Percentiles rank a stretch among this genome's conserved stretches.
These are phyloP conservation scores for Pisolithus marmoratus DNA, from an alignment of 768 basidiomycete genomes.

Conservation along the genomic window DNA sequence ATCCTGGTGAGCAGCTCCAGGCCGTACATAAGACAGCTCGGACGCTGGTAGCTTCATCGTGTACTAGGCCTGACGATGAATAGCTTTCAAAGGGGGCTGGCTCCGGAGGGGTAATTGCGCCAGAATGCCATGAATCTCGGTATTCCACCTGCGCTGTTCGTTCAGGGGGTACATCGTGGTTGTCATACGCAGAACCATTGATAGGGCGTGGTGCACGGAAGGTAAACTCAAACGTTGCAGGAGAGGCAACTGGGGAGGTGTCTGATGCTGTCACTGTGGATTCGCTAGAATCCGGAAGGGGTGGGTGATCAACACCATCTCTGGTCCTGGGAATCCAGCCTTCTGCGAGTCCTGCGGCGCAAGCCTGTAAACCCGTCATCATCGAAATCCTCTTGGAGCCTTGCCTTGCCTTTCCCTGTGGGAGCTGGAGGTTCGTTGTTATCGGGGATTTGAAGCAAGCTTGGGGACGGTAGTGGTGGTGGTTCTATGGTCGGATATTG, in stretches of 20 bases:
- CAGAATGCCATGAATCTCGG: background rate
- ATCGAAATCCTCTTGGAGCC: conserved; percentile 2
- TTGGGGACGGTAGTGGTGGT: conserved; percentile 1
- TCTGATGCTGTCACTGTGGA: background rate
- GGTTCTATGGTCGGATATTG: conserved; percentile 10
- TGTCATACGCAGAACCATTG: background rate
- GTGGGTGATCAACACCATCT: background rate
- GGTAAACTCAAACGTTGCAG: conserved; percentile 9
- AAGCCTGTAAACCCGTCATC: background rate
- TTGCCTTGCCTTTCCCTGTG: conserved; percentile 23
- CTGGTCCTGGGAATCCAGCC: conserved; percentile 11
- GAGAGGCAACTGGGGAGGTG: background rate
- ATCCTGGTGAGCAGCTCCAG: too few relatives aligned
- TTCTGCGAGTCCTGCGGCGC: conserved; percentile 16
- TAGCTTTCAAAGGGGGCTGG: conserved; percentile 7
- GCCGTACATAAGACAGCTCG: too few relatives aligned
- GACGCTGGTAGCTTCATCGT: too few relatives aligned
- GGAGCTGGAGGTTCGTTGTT: background rate
- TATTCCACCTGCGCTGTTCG: background rate
- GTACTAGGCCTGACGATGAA: too few relatives aligned
- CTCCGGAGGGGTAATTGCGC: conserved; percentile 15
- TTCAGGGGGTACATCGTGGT: conserved; percentile 1
- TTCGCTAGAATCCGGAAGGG: conserved; percentile 8
- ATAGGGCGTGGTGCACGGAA: conserved; percentile 8
- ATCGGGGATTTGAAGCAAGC: background rate